These are phyloP conservation scores for Elsinoe fawcettii DNA, from an alignment of 2,329 filamentous ascomycete species.

Conservation along the genomic window DNA sequence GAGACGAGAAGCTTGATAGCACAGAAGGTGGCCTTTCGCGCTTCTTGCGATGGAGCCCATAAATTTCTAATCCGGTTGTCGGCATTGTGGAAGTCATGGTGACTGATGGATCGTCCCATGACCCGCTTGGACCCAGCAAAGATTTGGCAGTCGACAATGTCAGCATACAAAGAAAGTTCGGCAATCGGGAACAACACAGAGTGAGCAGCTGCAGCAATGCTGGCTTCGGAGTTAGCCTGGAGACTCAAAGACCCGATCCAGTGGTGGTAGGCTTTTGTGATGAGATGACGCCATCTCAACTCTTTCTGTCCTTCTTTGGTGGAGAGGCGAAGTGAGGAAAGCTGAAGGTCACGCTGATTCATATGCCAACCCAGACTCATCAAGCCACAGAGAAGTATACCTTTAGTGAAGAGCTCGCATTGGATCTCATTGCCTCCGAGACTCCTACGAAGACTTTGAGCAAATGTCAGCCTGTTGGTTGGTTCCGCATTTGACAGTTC, in stretches of 20 bases:
- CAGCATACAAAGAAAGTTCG: slow-evolving; percentile 93
- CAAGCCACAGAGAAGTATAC: slow-evolving; percentile 82
- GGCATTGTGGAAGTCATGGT: slow-evolving; percentile 69
- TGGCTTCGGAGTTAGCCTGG: slow-evolving; percentile 25
- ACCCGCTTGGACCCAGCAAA: slow-evolving; percentile 78
- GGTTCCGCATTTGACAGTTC: slow-evolving; percentile 28
- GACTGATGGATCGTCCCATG: slow-evolving; percentile 73
- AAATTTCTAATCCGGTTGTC: slow-evolving; percentile 69
- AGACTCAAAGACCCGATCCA: slow-evolving; percentile 79
- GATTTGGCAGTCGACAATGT: slow-evolving; percentile 90
- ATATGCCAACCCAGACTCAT: slow-evolving; percentile 93
- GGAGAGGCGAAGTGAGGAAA: slow-evolving; percentile 71
- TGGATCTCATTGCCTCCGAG: slow-evolving; percentile 60
- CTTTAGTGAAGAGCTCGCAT: slow-evolving; percentile 88
- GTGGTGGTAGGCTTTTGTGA: slow-evolving; percentile 79
- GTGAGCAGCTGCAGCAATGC: slow-evolving; percentile 8
- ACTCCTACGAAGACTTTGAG: slow-evolving; percentile 82
- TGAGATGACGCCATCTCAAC: slow-evolving; percentile 61
- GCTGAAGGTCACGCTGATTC: slow-evolving; percentile 86
- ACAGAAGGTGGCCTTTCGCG: slow-evolving; percentile 82
- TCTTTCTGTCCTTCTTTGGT: slow-evolving; percentile 76
- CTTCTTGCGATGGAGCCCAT: slow-evolving; percentile 80
- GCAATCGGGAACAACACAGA: slow-evolving; percentile 84
- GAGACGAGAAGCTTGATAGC: slow-evolving; percentile 66
- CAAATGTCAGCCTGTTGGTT: slow-evolving; percentile 73